phyloP scores from a whole-genome alignment of 2,329 filamentous ascomycete genomes.

The Graphiopsis chlorocephala region DNA sequence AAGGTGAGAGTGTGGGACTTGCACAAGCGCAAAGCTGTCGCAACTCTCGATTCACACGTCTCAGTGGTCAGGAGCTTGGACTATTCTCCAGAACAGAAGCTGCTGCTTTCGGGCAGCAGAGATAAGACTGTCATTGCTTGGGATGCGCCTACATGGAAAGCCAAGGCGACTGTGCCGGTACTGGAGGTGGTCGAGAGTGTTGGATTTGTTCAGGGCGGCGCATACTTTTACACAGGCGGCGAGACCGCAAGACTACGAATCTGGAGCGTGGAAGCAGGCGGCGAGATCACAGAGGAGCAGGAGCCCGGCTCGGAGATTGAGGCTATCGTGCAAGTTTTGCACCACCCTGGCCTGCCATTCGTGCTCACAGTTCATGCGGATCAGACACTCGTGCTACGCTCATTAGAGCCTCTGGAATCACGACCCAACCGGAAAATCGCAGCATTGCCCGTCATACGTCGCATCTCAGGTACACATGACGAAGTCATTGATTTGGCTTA shows the following conservation, averaged over 20 bases:
- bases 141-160: constrained; percentile 83
- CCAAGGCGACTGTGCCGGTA: constrained; percentile 74
- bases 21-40: constrained; percentile 73
- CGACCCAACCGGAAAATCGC: constrained; percentile 19
- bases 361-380: constrained; percentile 83
- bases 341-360: constrained; percentile 63
- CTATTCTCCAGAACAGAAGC: constrained; percentile 71
- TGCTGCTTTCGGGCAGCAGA: constrained; percentile 78
- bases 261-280: constrained; percentile 75
- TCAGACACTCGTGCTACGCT: constrained; percentile 79
- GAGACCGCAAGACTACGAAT: constrained; percentile 78
- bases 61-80: constrained; percentile 88
- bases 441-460: constrained; percentile 61
- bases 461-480: constrained; percentile 94
- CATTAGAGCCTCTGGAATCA: constrained; percentile 45
- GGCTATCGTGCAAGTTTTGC: constrained; percentile 69
- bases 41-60: constrained; percentile 84
- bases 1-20: constrained; percentile 91
- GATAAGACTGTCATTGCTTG: constrained; percentile 94
- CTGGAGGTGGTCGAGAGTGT: constrained; percentile 81
- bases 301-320: constrained; percentile 57
- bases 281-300: constrained; percentile 77
- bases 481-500: constrained; percentile 95
- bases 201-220: constrained; percentile 71
- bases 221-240: constrained; percentile 77